Evolutionary conservation across 257 asterid species (phyloP).

Genomic region (Catharanthus roseus): DNA sequence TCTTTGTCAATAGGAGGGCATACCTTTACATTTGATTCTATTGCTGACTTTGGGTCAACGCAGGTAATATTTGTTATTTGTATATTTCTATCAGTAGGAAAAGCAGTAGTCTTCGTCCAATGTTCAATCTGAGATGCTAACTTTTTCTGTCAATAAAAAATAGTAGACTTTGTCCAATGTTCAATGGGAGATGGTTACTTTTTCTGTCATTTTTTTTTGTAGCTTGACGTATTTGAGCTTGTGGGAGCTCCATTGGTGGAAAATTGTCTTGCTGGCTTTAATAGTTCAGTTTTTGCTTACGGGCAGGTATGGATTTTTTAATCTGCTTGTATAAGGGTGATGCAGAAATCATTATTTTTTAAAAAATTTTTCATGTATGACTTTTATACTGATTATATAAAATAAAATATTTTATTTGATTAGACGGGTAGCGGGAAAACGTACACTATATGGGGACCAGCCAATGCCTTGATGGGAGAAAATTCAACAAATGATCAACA

Average conservation of each 20-base stretch:
- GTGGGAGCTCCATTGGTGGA: constrained; percentile 95
- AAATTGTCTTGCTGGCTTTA: constrained; percentile 95
- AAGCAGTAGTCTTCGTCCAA: neutral
- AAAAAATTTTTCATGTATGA: too few relatives aligned
- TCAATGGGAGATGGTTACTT: constrained; percentile 9
- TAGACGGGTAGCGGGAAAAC: constrained; percentile 99
- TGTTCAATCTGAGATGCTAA: constrained; percentile 5
- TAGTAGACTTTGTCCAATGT: neutral
- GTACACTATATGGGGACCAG: constrained; percentile 96
- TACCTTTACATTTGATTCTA: constrained; percentile 75
- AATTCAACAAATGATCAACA: constrained; percentile 48
- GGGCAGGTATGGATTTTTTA: constrained; percentile 65
- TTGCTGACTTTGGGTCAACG: constrained; percentile 69
- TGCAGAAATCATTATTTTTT: neutral
- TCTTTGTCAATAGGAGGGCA: constrained; percentile 76
- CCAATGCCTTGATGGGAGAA: constrained; percentile 73
- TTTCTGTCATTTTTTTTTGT: constrained; percentile 28
- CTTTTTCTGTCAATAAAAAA: constrained; percentile 9
- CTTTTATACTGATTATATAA: neutral
- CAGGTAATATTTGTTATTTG: constrained; percentile 50
- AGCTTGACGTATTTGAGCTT: constrained; percentile 85
- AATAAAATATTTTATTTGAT: constrained; percentile 13
- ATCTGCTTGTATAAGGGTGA: neutral
- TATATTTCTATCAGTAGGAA: neutral
- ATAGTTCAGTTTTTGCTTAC: constrained; percentile 95